phyloP scores from a whole-genome alignment of 2,329 filamentous ascomycete genomes.

The Blastomyces emzantsi region DNA sequence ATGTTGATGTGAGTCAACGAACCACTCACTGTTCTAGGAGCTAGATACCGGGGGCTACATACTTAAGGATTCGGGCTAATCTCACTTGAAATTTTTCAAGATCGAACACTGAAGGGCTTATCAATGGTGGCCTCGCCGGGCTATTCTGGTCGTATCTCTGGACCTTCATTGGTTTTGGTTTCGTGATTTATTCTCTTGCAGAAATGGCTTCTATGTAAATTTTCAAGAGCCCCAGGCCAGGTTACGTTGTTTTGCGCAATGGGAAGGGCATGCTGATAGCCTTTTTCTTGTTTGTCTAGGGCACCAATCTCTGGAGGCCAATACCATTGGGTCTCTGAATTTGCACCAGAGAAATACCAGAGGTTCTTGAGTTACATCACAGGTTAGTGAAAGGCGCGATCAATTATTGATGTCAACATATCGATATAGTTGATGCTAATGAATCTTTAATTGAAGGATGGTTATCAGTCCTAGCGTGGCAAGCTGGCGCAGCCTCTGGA shows the following conservation, averaged over 20 bases:
- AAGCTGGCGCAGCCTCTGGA: conserved; percentile 22
- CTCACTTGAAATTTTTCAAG: conserved; percentile 13
- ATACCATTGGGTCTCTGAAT: conserved; percentile 51
- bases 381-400: conserved; percentile 36
- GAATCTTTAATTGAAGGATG: conserved; percentile 20
- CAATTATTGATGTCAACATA: neutral
- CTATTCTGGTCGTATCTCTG: conserved; percentile 28
- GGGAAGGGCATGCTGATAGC: neutral
- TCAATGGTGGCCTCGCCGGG: conserved; percentile 18
- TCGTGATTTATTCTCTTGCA: conserved; percentile 49
- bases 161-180: conserved; percentile 58
- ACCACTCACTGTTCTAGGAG: neutral
- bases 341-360: conserved; percentile 41
- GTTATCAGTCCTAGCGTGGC: conserved; percentile 27
- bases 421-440: conserved; percentile 30
- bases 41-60: neutral
- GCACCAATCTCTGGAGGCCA: conserved; percentile 51
- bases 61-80: conserved; percentile 1
- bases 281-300: conserved; percentile 19
- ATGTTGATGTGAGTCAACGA: conserved; percentile 24
- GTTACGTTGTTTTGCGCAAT: neutral
- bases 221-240: neutral
- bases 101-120: conserved; percentile 20
- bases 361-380: conserved; percentile 48
- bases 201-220: conserved; percentile 48